Base-by-base conservation (phyloP, 345 rosid species). In the Brassica cretica region DNA sequence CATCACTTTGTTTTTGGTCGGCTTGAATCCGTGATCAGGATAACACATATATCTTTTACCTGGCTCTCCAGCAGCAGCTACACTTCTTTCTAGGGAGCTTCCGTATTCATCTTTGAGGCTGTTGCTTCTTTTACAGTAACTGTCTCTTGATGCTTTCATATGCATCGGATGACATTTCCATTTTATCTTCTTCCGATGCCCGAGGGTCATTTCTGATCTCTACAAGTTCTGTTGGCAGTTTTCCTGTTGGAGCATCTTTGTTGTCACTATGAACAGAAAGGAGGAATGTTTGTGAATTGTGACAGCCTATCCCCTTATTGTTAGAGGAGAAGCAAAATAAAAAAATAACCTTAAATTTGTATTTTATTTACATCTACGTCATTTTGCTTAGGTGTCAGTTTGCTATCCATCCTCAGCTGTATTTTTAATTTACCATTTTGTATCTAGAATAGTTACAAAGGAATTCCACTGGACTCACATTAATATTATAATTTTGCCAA, bases 61-160 rank as follows among this genome's bases (percentile, higher is more conserved):
- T 80, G 86, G 88, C 88, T 78, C 86, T 65, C 87, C 67, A 78
- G 68, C 81, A 82, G 91, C 86, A 87, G 97, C 79, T 85, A 91
- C 78, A 87, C 77, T 30, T 89, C 93, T 84, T 91, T 93, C 64
- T 88, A 90, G 68, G 78, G 77, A 19, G 76, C 77, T 25, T 83
- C 89, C 62, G 82, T 85, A 86, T 91, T 89, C 44, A 91, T 84
- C 78, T 90, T 94, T 16, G 96, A 88, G 55, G 87, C 85, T n/a
- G 67, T 64, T 30, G 84, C 86, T 84, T 92, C 97, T 82, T 88
- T 90, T 82, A 87, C 80, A 74, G 85, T 80, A 78, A 87, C 72
- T 3, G 95, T 85, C 73, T 89, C 95, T 44, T 30, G 87, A 90
- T 90, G 81, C 90, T 96, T 64, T 88, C 96, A 72, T 91, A 87